Evolutionary conservation across 2,329 filamentous ascomycete genomes (phyloP).

Genomic region (Thermothelomyces thermophilus): DNA sequence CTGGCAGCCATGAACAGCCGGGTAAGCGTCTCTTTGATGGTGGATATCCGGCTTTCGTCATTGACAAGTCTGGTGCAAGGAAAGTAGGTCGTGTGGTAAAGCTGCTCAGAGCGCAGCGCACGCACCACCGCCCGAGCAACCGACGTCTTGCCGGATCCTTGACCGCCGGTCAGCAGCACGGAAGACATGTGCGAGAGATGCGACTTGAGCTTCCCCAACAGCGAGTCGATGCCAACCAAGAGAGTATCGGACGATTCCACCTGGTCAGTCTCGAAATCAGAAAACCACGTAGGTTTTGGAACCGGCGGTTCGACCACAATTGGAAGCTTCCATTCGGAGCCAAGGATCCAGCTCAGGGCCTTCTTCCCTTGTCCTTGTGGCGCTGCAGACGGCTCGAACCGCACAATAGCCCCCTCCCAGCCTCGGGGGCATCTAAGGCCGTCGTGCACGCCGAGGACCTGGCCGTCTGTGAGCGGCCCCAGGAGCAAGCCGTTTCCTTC

Average conservation of each 20-base stretch:
- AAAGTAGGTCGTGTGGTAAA: constrained; percentile 82
- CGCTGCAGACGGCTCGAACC: constrained; percentile 57
- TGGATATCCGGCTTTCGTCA: constrained; percentile 82
- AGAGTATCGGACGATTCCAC: constrained; percentile 43
- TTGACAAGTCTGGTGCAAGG: constrained; percentile 81
- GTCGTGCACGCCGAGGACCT: constrained; percentile 58
- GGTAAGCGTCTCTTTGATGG: constrained; percentile 81
- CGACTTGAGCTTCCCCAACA: constrained; percentile 65
- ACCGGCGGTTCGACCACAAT: constrained; percentile 74
- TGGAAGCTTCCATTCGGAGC: constrained; percentile 64
- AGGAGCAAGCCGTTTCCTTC: constrained; percentile 61
- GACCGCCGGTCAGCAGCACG: constrained; percentile 77
- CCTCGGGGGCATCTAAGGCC: constrained; percentile 48
- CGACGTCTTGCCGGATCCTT: constrained; percentile 85
- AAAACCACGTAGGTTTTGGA: constrained; percentile 53
- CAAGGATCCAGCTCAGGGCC: constrained; percentile 62
- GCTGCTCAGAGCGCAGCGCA: constrained; percentile 60
- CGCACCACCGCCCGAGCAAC: constrained; percentile 71
- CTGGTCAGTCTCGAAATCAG: constrained; percentile 50
- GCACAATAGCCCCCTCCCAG: constrained; percentile 80
- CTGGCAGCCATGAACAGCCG: constrained; percentile 81
- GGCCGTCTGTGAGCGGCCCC: constrained; percentile 84
- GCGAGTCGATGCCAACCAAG: constrained; percentile 77
- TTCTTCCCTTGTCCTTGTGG: constrained; percentile 41
- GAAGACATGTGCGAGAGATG: constrained; percentile 83